Evolutionary conservation across 768 basidiomycete species (phyloP), one percentile per base, ranked within the genome.

Genomic region (Rhodotorula paludigena): DNA sequence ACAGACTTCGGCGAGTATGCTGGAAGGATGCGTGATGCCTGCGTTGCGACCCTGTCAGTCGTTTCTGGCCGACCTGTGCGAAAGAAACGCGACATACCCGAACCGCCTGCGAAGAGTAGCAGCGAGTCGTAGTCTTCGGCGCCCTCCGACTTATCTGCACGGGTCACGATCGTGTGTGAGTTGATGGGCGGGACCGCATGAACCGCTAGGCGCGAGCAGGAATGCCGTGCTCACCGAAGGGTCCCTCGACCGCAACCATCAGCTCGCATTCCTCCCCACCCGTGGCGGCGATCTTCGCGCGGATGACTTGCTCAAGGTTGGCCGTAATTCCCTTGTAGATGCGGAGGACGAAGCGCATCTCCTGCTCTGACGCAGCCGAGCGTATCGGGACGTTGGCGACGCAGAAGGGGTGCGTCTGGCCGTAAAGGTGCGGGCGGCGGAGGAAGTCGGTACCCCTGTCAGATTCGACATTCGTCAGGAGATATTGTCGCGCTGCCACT

Each of bases 391-490:
- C 48, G 52, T 68, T 64, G 38, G 60, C 36, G 63, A 63, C 59
- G 15, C 63, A 68, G 71, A 68, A 68, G 10, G 71, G 70, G 56
- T 71, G 70, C 1, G 59, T n/a, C 42, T 71, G 70, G 6, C 70
- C 65, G 51, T 57, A 52, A 32, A 60, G 56, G 58, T 58, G 60
- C 15, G 70, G 70, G 10, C 55, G 45, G 25, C 44, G 52, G 32
- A 71, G 55, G n/a, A 67, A 51, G 36, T 63, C 60, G 20, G 9
- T 55, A 1, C 39, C 62, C 62, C 70, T 61, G 63, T 6, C 21
- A 11, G 28, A 18, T 4, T 30, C 28, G 28, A 30, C n/a, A n/a
- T 21, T 15, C 44, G 28, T 25, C 6, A 35, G 4, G 25, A 35
- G 30, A 18, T 42, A 33, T 30, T 15, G 25, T n/a, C n/a, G n/a